These are phyloP conservation scores for Calonectria multiphialidica DNA, from an alignment of 2,329 filamentous ascomycete species.

Conservation along the genomic window DNA sequence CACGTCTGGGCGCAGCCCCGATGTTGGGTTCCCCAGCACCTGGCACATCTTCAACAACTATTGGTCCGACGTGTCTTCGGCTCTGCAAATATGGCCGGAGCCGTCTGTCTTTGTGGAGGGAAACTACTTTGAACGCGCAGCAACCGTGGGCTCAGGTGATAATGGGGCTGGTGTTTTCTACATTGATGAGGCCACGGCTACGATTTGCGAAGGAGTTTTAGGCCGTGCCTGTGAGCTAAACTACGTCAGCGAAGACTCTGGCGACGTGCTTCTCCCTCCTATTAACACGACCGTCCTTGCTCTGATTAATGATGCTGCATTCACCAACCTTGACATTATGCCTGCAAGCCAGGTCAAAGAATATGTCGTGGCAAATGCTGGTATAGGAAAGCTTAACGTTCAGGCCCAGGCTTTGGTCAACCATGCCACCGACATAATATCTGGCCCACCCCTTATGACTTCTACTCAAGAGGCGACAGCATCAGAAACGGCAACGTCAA, in stretches of 20 bases:
- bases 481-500: too few species aligned
- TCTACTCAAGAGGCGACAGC: too few species aligned
- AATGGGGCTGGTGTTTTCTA: conserved; percentile 45
- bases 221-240: conserved; percentile 63
- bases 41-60: conserved; percentile 72
- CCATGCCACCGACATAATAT: too few species aligned
- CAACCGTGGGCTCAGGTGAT: conserved; percentile 49
- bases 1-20: conserved; percentile 65
- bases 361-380: too few species aligned
- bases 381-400: too few species aligned
- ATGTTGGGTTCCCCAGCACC: conserved; percentile 64
- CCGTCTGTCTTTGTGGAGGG: conserved; percentile 64
- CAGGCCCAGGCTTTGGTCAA: too few species aligned
- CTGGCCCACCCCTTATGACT: too few species aligned
- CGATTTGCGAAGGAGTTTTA: conserved; percentile 55
- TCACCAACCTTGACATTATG: too few species aligned
- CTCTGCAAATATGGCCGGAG: conserved; percentile 62
- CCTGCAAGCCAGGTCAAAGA: too few species aligned
- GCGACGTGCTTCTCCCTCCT: conserved; percentile 40
- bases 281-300: too few species aligned
- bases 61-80: conserved; percentile 65
- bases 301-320: too few species aligned
- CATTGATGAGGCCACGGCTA: conserved; percentile 44
- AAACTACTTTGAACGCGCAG: conserved; percentile 66
- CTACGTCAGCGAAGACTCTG: conserved; percentile 51